Percentiles rank a stretch among this genome's conserved stretches.
phyloP scores from a whole-genome alignment of 257 asterid genomes.

The Penstemon davidsonii region DNA sequence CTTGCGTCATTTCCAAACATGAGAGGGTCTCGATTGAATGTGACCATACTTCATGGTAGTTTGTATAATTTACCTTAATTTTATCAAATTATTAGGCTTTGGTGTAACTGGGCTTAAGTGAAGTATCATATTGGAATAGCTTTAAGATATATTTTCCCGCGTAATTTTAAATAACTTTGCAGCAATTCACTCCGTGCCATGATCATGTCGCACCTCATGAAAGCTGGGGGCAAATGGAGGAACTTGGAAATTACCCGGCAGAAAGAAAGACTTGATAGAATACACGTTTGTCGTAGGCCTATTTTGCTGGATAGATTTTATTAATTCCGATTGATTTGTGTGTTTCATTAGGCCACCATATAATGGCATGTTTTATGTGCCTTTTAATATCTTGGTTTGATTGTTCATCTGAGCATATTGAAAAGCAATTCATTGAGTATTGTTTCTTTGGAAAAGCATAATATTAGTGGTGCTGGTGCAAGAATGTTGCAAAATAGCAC shows the following conservation, averaged over 20 bases:
- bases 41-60: too few relatives aligned
- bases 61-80: not conserved
- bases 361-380: conserved; percentile 28
- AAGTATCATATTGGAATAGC: not conserved
- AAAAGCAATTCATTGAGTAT: not conserved
- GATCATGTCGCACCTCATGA: conserved; percentile 89
- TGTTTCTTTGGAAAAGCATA: not conserved
- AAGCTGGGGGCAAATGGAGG: conserved; percentile 78
- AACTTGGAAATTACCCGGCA: conserved; percentile 55
- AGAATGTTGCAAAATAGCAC: not conserved
- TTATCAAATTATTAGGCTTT: not conserved
- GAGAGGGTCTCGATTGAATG: too few relatives aligned
- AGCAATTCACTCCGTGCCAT: conserved; percentile 61
- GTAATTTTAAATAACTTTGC: conserved; percentile 31
- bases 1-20: too few relatives aligned
- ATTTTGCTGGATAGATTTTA: conserved; percentile 33
- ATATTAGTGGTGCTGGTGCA: not conserved
- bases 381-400: conserved; percentile 35
- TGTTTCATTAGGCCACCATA: conserved; percentile 37
- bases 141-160: not conserved
- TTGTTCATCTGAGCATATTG: not conserved
- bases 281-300: conserved; percentile 49
- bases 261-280: conserved; percentile 40
- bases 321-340: conserved; percentile 35
- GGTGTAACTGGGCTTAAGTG: not conserved